phyloP scores from a whole-genome alignment of 805 yeast genomes.

The Scheffersomyces spartinae region DNA sequence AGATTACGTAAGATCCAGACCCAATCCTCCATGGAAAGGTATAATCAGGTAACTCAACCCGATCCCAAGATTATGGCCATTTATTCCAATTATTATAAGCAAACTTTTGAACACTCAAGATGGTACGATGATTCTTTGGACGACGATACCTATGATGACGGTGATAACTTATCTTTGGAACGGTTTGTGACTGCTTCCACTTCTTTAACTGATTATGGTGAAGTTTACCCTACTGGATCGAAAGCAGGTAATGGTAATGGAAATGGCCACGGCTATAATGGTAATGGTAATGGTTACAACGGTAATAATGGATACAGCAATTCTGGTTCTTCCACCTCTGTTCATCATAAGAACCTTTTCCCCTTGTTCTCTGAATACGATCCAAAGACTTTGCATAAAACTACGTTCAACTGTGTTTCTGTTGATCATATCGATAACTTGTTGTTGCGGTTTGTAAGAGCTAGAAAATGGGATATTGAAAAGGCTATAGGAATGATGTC shows the following conservation, averaged over 20 bases:
- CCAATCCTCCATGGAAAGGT: constrained; percentile 14
- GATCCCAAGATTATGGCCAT: constrained; percentile 8
- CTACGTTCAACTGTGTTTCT: constrained; percentile 50
- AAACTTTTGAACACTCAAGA: constrained; percentile 5
- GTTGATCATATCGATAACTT: constrained; percentile 76
- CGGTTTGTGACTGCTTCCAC: constrained; percentile 22
- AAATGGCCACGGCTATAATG: constrained; percentile 8
- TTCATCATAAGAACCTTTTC: constrained; percentile 28
- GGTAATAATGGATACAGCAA: constrained; percentile 9
- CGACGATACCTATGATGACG: constrained; percentile 7
- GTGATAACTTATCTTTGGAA: constrained; percentile 16
- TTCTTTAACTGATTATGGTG: constrained; percentile 11
- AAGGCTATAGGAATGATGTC: constrained; percentile 60
- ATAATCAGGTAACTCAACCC: constrained; percentile 13
- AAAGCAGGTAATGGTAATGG: constrained; percentile 3
- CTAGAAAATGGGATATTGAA: constrained; percentile 75
- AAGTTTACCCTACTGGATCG: no score
- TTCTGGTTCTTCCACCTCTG: constrained; percentile 13
- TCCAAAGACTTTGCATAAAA: constrained; percentile 37
- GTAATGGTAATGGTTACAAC: constrained; percentile 13
- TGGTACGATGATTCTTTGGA: constrained; percentile 9
- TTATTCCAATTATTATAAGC: constrained; percentile 11
- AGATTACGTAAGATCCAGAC: constrained; percentile 18
- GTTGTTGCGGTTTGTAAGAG: constrained; percentile 66
- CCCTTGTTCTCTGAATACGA: constrained; percentile 40